Evolutionary conservation across 495 filamentous ascomycete species (phyloP).

Genomic region (Neurospora discreta): DNA sequence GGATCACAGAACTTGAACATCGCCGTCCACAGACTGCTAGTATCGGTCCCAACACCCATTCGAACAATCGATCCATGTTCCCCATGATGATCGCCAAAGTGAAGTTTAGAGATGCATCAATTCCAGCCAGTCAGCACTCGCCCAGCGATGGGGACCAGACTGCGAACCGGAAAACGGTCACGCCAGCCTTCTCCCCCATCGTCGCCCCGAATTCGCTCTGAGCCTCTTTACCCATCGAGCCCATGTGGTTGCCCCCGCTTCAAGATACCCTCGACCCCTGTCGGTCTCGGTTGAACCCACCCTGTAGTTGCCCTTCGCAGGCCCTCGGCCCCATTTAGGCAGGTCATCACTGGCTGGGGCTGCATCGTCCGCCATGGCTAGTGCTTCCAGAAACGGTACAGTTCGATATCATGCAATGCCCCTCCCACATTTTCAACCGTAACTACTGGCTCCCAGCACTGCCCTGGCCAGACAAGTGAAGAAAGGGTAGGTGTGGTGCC

Average conservation of each 20-base stretch:
- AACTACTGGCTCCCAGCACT: neutral
- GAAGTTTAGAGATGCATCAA: neutral
- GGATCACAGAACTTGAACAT: neutral
- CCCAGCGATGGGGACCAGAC: neutral
- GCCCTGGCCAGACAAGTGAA: neutral
- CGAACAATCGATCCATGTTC: neutral
- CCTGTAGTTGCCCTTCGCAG: constrained; percentile 6
- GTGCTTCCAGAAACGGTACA: constrained; percentile 11
- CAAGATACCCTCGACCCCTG: constrained; percentile 13
- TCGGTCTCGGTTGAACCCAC: constrained; percentile 1
- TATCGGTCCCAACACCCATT: neutral
- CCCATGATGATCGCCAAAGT: neutral
- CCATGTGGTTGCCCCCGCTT: constrained; percentile 12
- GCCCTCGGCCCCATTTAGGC: constrained; percentile 29
- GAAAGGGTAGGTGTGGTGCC: neutral
- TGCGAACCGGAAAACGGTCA: neutral
- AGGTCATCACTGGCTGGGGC: constrained; percentile 20
- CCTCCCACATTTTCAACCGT: constrained; percentile 1
- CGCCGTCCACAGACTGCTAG: neutral
- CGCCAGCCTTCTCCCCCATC: neutral
- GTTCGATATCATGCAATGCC: neutral
- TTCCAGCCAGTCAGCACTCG: neutral
- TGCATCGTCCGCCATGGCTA: constrained; percentile 20
- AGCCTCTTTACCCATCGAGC: constrained; percentile 2
- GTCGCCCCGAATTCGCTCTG: constrained; percentile 10